Evolutionary conservation across 805 yeast species (phyloP), one percentile per base, ranked within the genome.

Genomic region (Pichia occidentalis): DNA sequence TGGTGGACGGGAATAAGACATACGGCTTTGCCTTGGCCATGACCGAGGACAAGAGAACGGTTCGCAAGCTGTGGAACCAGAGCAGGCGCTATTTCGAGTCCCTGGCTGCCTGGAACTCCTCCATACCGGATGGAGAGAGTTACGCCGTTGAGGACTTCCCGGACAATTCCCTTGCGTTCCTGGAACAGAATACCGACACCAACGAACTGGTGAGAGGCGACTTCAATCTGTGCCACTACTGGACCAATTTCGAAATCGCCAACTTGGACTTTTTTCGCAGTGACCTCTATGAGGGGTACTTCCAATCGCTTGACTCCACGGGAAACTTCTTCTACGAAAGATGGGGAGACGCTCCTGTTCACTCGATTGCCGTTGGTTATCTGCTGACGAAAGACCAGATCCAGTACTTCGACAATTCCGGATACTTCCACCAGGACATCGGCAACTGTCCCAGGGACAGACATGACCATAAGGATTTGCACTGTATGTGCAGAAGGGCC

Each of bases 311-410:
- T 42, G 86, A 80, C 56, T 50, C 63, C 36, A 66, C 74, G 2
- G 84, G 84, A 19, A 81, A 82, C 31, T 79, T 80, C 59, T 80
- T 77, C 59, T 80, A 80, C 58, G 85, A 80, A 57, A 65, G 86
- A 57, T 80, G 86, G 86, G 86, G 86, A 19, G 86, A 80, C 57
- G 86, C 86, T 1, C 85, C 85, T 3, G 70, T 80, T 31, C 86
- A 80, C 56, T 70, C 84, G 3, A 63, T 80, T 42, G 86, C 80
- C 4, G 80, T 71, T 3, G 64, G 79, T 1, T 63, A 73, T 42
- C 65, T 80, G 54, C 51, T 76, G 40, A 29, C 39, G 8, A 68
- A 62, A 42, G 67, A 66, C 20, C 63, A 73, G 46, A 58, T 80
- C 21, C 82, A 77, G 46, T 68, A 70, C 57, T 80, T 79, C 52